Evolutionary conservation across 2,329 filamentous ascomycete genomes (phyloP).

Genomic region (Ophiostoma quercus): DNA sequence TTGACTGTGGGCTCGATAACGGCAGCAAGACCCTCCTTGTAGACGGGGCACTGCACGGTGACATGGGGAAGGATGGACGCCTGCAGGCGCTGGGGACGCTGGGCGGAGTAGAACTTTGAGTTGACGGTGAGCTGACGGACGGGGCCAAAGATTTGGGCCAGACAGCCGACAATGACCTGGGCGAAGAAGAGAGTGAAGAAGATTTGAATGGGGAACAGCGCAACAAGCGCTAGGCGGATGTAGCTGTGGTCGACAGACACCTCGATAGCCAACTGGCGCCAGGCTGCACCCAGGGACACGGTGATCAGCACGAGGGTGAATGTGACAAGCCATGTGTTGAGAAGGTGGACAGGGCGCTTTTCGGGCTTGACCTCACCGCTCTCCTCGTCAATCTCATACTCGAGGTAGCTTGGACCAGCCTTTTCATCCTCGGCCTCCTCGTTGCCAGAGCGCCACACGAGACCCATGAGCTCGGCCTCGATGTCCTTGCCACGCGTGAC

Average conservation of each 20-base stretch:
- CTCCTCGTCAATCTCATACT: conserved; percentile 64
- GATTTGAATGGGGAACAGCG: conserved; percentile 64
- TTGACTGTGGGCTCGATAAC: conserved; percentile 74
- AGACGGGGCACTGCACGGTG: conserved; percentile 82
- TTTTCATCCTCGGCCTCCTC: conserved; percentile 52
- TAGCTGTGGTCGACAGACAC: conserved; percentile 59
- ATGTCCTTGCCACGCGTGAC: conserved; percentile 65
- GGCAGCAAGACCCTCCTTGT: conserved; percentile 71
- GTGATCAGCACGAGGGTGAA: conserved; percentile 62
- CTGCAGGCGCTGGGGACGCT: conserved; percentile 58
- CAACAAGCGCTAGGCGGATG: conserved; percentile 58
- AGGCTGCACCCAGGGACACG: conserved; percentile 63
- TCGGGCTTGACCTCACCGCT: conserved; percentile 62
- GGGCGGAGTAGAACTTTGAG: conserved; percentile 76
- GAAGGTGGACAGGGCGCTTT: conserved; percentile 60
- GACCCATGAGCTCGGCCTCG: conserved; percentile 69
- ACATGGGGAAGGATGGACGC: conserved; percentile 59
- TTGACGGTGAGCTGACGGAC: conserved; percentile 67
- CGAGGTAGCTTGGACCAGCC: conserved; percentile 31
- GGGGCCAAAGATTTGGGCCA: conserved; percentile 71
- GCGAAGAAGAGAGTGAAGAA: conserved; percentile 81
- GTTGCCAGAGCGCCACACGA: conserved; percentile 63
- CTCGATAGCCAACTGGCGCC: conserved; percentile 64
- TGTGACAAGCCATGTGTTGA: conserved; percentile 64
- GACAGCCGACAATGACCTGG: conserved; percentile 69